Evolutionary conservation across 225 moss, liverwort and hornwort species (phyloP), one percentile per base, ranked within the genome.

Genomic region (Climacium dendroides): DNA sequence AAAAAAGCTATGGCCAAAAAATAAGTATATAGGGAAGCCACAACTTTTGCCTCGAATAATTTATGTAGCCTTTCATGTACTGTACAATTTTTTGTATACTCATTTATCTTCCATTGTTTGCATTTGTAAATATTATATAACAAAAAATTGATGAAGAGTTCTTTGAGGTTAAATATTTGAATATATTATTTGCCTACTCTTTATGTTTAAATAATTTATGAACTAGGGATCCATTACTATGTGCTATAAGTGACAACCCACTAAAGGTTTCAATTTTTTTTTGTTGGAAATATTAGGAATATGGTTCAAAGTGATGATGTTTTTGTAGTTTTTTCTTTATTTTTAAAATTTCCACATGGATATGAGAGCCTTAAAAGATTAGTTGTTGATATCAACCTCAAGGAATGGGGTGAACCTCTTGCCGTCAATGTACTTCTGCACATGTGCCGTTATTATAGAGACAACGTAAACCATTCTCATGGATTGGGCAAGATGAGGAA

Each of bases 321-420:
- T 34, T 18, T 64, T 63, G 7, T 8, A 4, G n/a, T n/a, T 18
- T 64, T 19, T 11, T 0, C 8, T 65, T 20, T 1, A 0, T 3
- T 66, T n/a, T 9, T 10, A 48, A 48, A 9, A 48, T 48, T 9
- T 67, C 13, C 0, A 16, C 0, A 71, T 0, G 0, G 1, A 3
- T 26, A 16, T 26, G 1, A 3, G 3, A 26, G 15, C 8, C 7
- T 0, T 2, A 3, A 5, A 41, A 5, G 5, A 43, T 15, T 43
- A 3, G 2, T 43, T 2, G 24, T 15, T 0, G 1, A 1, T 14
- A 14, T 0, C 0, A 3, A 1, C 22, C 8, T 41, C 41, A 0
- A 2, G 0, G 8, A 71, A 71, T 2, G n/a, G 1, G 39, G 16
- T 15, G 5, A 71, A 71, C 2, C 7, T 71, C 2, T 4, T 1